These are phyloP conservation scores for Ceratobasidium sp. DNA, from an alignment of 1,284 basidiomycete genomes.

Conservation along the genomic window DNA sequence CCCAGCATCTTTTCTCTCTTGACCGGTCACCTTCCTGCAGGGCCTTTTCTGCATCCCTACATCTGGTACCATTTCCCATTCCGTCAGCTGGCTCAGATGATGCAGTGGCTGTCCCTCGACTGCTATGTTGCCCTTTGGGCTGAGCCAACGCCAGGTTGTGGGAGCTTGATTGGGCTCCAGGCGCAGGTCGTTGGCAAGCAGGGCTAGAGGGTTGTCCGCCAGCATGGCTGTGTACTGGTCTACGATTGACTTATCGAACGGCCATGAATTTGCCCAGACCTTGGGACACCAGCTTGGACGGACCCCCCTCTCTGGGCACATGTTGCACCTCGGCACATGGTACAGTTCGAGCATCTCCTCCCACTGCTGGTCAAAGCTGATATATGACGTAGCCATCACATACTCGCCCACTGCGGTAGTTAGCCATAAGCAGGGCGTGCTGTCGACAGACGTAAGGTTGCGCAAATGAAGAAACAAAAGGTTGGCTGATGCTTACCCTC, in stretches of 20 bases:
- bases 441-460: not conserved
- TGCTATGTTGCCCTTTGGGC: not conserved
- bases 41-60: not conserved
- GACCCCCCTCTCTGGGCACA: conserved; percentile 4
- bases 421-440: not conserved
- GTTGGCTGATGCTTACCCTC: conserved; percentile 13
- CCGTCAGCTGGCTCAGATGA: not conserved
- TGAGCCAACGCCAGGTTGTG: not conserved
- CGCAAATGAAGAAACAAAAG: too few relatives aligned
- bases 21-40: not conserved
- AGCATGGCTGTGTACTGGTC: not conserved
- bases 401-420: conserved; percentile 12
- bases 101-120: not conserved
- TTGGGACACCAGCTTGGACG: conserved; percentile 7
- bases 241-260: not conserved
- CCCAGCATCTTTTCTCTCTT: not conserved
- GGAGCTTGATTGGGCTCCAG: not conserved
- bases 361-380: not conserved
- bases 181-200: not conserved
- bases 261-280: not conserved
- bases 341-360: not conserved
- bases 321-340: not conserved
- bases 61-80: not conserved
- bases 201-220: not conserved
- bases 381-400: not conserved